Conservation (phyloP, 2,329 filamentous ascomycete species). For the Trichoderma cornu-damae region DNA sequence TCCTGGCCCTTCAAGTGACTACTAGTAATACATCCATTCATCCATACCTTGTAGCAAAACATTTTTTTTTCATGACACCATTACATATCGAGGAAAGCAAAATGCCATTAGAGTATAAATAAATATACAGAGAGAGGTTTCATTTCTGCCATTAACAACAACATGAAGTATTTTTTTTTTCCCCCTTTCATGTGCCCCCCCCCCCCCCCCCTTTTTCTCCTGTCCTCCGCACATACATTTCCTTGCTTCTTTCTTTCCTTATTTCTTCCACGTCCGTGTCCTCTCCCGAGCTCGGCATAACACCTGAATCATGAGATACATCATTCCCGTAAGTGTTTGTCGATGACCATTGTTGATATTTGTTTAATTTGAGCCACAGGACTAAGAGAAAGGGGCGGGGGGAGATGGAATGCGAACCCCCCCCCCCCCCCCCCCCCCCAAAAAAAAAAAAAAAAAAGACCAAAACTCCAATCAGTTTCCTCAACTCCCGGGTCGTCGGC, state of each 20-base stretch:
- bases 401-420: neutral
- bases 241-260: neutral
- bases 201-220: neutral
- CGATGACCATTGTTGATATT: neutral
- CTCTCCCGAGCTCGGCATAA: neutral
- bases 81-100: constrained; percentile 8
- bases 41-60: neutral
- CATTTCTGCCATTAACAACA: constrained; percentile 14
- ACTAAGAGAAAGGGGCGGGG: neutral
- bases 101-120: constrained; percentile 19
- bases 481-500: constrained; percentile 5
- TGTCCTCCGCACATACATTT: neutral
- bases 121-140: constrained; percentile 17
- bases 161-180: neutral
- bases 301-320: constrained; percentile 9
- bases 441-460: neutral
- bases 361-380: neutral
- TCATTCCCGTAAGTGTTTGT: neutral
- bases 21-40: constrained; percentile 1
- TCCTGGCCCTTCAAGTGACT: neutral
- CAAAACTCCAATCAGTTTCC: constrained; percentile 6
- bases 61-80: constrained; percentile 4
- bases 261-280: neutral
- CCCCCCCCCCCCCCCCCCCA: too few relatives aligned
- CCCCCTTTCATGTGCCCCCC: neutral